These are phyloP conservation scores for Chrysanthemum makinoi DNA, from an alignment of 129 eudicot species.

Conservation along the genomic window DNA sequence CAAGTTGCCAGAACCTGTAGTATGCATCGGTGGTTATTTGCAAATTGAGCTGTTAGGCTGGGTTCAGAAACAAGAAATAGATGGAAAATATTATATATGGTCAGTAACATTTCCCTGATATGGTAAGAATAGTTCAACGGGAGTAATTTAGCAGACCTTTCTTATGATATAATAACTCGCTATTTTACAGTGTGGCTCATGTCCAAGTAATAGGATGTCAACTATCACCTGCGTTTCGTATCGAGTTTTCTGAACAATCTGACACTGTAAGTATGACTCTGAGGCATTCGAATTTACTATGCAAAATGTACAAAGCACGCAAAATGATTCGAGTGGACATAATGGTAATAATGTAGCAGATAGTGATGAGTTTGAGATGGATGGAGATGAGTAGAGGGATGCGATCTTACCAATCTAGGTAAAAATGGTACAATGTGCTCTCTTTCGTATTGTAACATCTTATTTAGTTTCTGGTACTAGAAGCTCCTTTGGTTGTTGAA, in stretches of 20 bases:
- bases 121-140: not conserved
- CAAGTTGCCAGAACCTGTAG: constrained; percentile 77
- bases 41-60: constrained; percentile 78
- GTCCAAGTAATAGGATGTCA: constrained; percentile 65
- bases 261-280: constrained; percentile 29
- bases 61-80: constrained; percentile 67
- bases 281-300: constrained; percentile 25
- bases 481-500: not conserved
- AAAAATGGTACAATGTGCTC: constrained; percentile 11
- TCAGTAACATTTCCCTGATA: constrained; percentile 28
- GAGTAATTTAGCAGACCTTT: not conserved
- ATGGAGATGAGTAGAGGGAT: constrained; percentile 22
- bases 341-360: not conserved
- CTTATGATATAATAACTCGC: not conserved
- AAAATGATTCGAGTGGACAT: constrained; percentile 12
- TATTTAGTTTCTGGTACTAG: constrained; percentile 6
- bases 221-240: constrained; percentile 60
- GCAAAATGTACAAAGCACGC: not conserved
- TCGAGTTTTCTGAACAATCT: constrained; percentile 34
- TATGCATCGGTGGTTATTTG: constrained; percentile 78
- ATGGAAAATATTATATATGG: constrained; percentile 74
- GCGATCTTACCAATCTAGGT: constrained; percentile 9
- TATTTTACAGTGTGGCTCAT: constrained; percentile 63
- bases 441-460: not conserved
- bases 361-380: constrained; percentile 15